A percentile compares a stretch with the other conserved stretches of the same genome.
phyloP scores from a whole-genome alignment of 1,139 yeast species.

The Saccharomyces pastorianus region DNA sequence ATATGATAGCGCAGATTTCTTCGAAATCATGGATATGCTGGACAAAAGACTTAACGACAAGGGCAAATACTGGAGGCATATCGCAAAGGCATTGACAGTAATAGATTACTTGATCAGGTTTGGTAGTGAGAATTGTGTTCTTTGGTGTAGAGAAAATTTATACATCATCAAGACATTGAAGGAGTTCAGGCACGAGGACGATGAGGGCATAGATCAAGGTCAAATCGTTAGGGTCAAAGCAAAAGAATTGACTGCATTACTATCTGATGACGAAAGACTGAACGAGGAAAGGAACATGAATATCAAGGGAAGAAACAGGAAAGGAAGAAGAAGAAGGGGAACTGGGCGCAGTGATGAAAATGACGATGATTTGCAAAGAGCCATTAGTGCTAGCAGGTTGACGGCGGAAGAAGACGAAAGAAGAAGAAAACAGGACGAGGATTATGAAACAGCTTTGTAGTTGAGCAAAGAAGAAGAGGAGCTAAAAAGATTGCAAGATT shows the following conservation, averaged over 20 bases:
- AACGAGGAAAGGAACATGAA: slow-evolving; percentile 53
- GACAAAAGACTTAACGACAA: slow-evolving; percentile 90
- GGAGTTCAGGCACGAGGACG: slow-evolving; percentile 83
- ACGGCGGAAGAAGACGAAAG: slow-evolving; percentile 85
- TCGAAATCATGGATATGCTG: slow-evolving; percentile 91
- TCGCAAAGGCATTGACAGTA: slow-evolving; percentile 80
- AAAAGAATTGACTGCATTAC: slow-evolving; percentile 70
- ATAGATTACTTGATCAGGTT: slow-evolving; percentile 77
- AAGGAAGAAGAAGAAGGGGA: slow-evolving; percentile 28
- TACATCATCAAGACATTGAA: slow-evolving; percentile 84
- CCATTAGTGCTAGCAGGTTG: slow-evolving; percentile 69
- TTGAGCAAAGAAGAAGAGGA: slow-evolving; percentile 85
- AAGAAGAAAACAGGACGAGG: slow-evolving; percentile 49
- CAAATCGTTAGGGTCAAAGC: slow-evolving; percentile 85
- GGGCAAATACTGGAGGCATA: slow-evolving; percentile 97
- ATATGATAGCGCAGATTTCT: slow-evolving; percentile 63
- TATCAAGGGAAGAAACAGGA: slow-evolving; percentile 34
- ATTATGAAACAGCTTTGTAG: slow-evolving; percentile 70
- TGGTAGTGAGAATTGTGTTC: slow-evolving; percentile 85
- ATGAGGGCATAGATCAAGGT: slow-evolving; percentile 77
- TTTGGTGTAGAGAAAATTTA: slow-evolving; percentile 88
- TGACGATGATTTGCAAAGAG: slow-evolving; percentile 77
- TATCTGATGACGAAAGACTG: slow-evolving; percentile 79
- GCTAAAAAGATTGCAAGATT: slow-evolving; percentile 46
- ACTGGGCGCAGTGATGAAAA: slow-evolving; percentile 31